A percentile compares a stretch with the other conserved stretches of the same genome.
phyloP scores from a whole-genome alignment of 1,139 yeast genomes.

The Saccharomycopsis phalli region DNA sequence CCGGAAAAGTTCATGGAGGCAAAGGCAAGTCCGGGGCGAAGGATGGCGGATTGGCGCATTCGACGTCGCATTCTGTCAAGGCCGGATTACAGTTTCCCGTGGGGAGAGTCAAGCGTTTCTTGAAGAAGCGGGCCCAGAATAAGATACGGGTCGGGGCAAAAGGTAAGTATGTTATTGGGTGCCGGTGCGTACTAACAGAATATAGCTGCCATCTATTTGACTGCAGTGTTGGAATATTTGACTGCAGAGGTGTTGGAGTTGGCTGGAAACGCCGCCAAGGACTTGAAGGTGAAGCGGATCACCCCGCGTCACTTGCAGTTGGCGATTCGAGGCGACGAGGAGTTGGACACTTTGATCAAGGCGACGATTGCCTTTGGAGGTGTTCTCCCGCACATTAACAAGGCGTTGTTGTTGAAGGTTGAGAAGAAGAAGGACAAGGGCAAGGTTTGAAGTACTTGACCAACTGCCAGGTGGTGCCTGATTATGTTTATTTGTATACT shows the following conservation, averaged over 20 bases:
- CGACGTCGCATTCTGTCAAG: slow-evolving; percentile 88
- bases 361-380: slow-evolving; percentile 99
- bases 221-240: slow-evolving; percentile 94
- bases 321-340: slow-evolving; percentile 99
- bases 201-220: slow-evolving; percentile 82
- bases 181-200: slow-evolving; percentile 17
- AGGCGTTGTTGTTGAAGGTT: slow-evolving; percentile 86
- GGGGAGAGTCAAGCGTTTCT: slow-evolving; percentile 94
- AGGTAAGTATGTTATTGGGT: slow-evolving; percentile 23
- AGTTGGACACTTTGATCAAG: slow-evolving; percentile 87
- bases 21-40: slow-evolving; percentile 85
- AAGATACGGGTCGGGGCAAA: slow-evolving; percentile 95
- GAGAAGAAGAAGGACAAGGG: slow-evolving; percentile 56
- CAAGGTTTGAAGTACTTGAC: not conserved
- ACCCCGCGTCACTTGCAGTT: slow-evolving; percentile 98
- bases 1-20: slow-evolving; percentile 97
- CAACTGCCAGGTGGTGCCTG: not conserved
- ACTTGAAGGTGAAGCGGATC: slow-evolving; percentile 95
- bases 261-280: slow-evolving; percentile 99
- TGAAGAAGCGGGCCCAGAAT: slow-evolving; percentile 86
- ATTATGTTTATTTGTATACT: slow-evolving; percentile 6
- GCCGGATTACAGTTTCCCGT: slow-evolving; percentile 98
- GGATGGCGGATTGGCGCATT: slow-evolving; percentile 42
- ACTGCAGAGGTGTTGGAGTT: slow-evolving; percentile 97
- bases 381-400: slow-evolving; percentile 95